phyloP scores from a whole-genome alignment of 202 grass and related monocot species.

The Saccharum hybrid region DNA sequence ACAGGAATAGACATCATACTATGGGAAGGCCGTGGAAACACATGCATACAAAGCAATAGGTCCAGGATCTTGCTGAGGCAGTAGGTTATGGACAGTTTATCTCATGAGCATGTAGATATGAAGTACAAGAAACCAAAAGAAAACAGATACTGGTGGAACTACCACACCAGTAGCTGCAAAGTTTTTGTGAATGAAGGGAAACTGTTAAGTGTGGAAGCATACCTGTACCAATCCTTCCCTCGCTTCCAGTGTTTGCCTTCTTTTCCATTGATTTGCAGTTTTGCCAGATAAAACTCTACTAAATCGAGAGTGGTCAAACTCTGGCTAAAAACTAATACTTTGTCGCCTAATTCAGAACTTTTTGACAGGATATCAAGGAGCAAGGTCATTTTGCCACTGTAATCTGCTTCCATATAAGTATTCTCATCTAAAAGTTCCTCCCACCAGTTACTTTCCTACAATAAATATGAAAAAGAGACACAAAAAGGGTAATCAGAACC shows the following conservation, averaged over 20 bases:
- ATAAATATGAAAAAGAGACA: conserved; percentile 1
- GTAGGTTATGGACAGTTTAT: conserved; percentile 1
- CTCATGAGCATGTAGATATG: neutral
- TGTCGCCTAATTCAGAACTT: conserved; percentile 82
- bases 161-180: conserved; percentile 15
- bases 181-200: conserved; percentile 32
- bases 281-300: conserved; percentile 88
- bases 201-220: conserved; percentile 32
- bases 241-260: conserved; percentile 91
- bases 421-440: conserved; percentile 72
- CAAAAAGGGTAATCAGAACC: conserved; percentile 27
- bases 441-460: conserved; percentile 91
- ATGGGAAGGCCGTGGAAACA: neutral
- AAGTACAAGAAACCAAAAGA: conserved; percentile 17
- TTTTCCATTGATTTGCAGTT: conserved; percentile 71
- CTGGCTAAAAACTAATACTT: conserved; percentile 94
- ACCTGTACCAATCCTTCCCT: conserved; percentile 99
- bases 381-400: conserved; percentile 97
- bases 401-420: conserved; percentile 74
- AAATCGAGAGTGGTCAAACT: conserved; percentile 90
- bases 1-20: conserved; percentile 30
- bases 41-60: conserved; percentile 32
- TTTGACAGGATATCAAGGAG: conserved; percentile 85
- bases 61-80: conserved; percentile 17
- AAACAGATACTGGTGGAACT: conserved; percentile 17